A percentile compares a stretch with the other conserved stretches of the same genome.
Evolutionary conservation across 768 basidiomycete species (phyloP).

Genomic region (Termitomyces sp.): DNA sequence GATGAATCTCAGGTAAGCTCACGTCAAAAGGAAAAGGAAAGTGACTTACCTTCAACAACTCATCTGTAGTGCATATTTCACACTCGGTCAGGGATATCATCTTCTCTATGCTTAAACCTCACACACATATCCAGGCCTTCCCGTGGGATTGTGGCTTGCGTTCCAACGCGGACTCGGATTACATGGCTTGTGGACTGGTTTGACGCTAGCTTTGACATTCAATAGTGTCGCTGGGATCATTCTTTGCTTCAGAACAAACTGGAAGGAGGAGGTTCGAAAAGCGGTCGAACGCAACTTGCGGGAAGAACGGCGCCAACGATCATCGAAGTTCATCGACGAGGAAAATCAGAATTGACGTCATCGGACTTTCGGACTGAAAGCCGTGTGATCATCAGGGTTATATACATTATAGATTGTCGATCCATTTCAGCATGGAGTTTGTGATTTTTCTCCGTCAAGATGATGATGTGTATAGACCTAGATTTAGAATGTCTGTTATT

Average conservation of each 20-base stretch:
- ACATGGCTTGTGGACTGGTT: background rate
- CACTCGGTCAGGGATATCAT: background rate
- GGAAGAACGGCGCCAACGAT: background rate
- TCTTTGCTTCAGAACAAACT: background rate
- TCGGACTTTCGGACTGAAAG: background rate
- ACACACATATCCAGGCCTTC: background rate
- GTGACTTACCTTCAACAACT: background rate
- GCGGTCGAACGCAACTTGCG: background rate
- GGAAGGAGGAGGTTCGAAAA: background rate
- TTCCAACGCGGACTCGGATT: background rate
- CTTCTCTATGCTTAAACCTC: background rate
- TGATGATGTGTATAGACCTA: background rate
- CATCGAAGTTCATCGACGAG: background rate
- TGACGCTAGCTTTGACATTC: background rate
- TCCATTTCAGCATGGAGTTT: background rate
- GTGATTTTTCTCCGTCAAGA: background rate
- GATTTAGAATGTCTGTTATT: background rate
- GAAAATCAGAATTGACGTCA: background rate
- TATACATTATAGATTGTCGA: background rate
- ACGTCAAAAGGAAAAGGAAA: background rate
- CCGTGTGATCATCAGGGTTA: background rate
- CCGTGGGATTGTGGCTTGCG: background rate
- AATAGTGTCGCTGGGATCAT: background rate
- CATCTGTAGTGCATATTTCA: background rate
- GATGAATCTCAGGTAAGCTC: background rate